Percentiles rank a stretch among this genome's conserved stretches.
These are phyloP conservation scores for Penicillium paradoxum DNA, from an alignment of 495 filamentous ascomycete species.

Conservation along the genomic window DNA sequence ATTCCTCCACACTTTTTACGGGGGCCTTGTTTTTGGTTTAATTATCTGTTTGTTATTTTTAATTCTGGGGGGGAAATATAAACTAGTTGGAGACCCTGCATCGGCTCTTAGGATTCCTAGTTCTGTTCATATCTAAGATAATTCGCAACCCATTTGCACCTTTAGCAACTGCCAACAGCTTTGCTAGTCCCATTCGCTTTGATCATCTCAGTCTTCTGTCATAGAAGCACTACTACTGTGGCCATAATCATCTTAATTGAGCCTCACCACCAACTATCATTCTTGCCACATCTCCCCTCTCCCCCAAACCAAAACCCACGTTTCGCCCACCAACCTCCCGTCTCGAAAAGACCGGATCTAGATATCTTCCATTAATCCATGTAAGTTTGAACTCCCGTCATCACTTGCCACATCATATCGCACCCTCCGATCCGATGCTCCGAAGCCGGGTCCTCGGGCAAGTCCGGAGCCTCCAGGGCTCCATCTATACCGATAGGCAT, in stretches of 20 bases:
- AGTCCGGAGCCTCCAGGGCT: conserved; percentile 9
- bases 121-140: no score
- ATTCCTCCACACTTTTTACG: conserved; percentile 7
- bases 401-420: conserved; percentile 11
- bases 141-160: no score
- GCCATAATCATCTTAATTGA: background rate
- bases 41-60: background rate
- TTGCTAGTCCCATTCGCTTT: conserved; percentile 4
- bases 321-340: background rate
- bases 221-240: background rate
- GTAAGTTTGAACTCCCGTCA: conserved; percentile 11
- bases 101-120: no score
- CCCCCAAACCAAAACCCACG: background rate
- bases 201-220: background rate
- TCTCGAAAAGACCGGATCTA: background rate
- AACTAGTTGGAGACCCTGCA: background rate
- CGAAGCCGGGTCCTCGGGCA: conserved; percentile 14
- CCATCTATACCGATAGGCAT: conserved; percentile 7
- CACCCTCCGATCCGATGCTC: conserved; percentile 12
- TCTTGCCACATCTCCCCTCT: background rate
- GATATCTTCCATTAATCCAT: background rate
- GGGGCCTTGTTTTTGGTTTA: background rate
- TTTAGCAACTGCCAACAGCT: background rate
- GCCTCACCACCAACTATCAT: background rate
- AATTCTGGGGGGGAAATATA: background rate